Conservation (phyloP, 306 rosid species). For the Lagenaria siceraria region DNA sequence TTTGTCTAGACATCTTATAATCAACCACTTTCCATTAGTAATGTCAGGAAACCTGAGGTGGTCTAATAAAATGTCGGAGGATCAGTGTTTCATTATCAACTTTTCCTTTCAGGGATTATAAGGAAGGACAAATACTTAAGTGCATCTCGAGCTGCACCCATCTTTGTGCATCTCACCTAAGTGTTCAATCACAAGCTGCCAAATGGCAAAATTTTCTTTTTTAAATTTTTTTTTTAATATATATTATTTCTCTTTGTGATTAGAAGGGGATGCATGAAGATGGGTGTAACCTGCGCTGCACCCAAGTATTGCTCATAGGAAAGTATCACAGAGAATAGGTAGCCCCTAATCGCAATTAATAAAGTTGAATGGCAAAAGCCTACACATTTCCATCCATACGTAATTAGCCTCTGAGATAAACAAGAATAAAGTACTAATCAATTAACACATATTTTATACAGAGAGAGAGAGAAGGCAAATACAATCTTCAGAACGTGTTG, state of each 20-base stretch:
- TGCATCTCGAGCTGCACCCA: too few relatives aligned
- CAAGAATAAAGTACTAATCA: not conserved
- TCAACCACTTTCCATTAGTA: not conserved
- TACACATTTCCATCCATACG: not conserved
- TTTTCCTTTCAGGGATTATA: not conserved
- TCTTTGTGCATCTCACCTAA: too few relatives aligned
- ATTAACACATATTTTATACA: not conserved
- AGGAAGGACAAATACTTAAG: not conserved
- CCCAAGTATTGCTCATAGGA: too few relatives aligned
- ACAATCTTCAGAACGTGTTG: not conserved
- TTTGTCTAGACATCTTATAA: not conserved
- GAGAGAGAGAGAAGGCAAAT: not conserved
- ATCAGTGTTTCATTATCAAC: not conserved
- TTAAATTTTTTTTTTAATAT: too few relatives aligned
- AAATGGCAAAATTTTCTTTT: too few relatives aligned
- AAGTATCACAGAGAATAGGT: not conserved
- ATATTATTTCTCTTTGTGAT: too few relatives aligned
- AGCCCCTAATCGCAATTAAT: not conserved
- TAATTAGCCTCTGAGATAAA: not conserved
- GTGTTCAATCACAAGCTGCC: too few relatives aligned
- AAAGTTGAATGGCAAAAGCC: not conserved
- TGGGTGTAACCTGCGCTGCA: too few relatives aligned
- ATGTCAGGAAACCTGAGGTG: not conserved
- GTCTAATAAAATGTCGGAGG: not conserved
- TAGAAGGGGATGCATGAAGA: too few relatives aligned